Conservation (phyloP, 768 basidiomycete genomes). For the Gautieria morchelliformis region DNA sequence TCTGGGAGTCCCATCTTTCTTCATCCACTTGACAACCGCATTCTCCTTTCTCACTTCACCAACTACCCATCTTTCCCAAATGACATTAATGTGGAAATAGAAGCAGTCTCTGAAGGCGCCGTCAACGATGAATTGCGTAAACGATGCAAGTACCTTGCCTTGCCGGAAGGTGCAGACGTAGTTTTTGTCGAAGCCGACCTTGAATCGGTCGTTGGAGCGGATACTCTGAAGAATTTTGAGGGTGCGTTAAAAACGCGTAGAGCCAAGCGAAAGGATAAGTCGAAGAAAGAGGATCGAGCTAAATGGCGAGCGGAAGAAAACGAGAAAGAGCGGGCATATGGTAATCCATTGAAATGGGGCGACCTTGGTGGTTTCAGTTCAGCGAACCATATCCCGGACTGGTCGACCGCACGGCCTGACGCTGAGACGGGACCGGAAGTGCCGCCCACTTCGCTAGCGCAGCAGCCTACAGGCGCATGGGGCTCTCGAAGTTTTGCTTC, state of each 20-base stretch:
- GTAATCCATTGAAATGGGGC: constrained; percentile 13
- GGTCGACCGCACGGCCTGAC: constrained; percentile 2
- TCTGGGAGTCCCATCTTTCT: constrained; percentile 88
- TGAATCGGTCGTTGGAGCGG: constrained; percentile 61
- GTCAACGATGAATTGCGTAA: constrained; percentile 91
- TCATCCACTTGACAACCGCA: constrained; percentile 92
- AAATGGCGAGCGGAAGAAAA: constrained; percentile 66
- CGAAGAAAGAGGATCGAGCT: constrained; percentile 79
- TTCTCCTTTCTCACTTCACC: constrained; percentile 76
- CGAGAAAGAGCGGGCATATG: constrained; percentile 34
- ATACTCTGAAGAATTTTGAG: constrained; percentile 77
- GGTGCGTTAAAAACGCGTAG: constrained; percentile 69
- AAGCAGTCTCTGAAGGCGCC: constrained; percentile 62
- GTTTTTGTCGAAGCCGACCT: constrained; percentile 90
- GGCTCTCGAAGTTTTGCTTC: constrained; percentile 76
- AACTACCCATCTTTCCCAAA: constrained; percentile 80
- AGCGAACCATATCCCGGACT: constrained; percentile 10
- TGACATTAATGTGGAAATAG: constrained; percentile 69
- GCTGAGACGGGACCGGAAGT: background rate
- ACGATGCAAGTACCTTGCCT: constrained; percentile 88
- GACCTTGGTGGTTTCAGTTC: constrained; percentile 9
- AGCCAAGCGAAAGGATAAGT: constrained; percentile 69
- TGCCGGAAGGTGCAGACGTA: constrained; percentile 87
- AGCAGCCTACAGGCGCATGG: constrained; percentile 48
- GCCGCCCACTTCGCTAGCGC: background rate